Conservation (phyloP, 1,284 basidiomycete genomes). For the Boletus nobilissimus region DNA sequence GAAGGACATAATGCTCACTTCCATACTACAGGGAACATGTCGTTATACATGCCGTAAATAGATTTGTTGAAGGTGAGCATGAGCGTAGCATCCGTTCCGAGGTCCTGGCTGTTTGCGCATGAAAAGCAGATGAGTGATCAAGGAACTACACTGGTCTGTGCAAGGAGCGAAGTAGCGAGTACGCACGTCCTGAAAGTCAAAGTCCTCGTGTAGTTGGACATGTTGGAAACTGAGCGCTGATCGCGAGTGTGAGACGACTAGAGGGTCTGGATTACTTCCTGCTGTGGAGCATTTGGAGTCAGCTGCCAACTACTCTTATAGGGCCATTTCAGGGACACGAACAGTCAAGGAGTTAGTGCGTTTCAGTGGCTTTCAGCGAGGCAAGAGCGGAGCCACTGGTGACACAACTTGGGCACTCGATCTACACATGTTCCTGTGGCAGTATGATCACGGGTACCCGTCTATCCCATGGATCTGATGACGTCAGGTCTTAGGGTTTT, state of each 20-base stretch:
- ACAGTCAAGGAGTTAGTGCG: too few relatives aligned
- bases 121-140: not conserved
- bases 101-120: not conserved
- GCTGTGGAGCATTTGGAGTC: not conserved
- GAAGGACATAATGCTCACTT: not conserved
- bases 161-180: not conserved
- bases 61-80: not conserved
- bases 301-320: slow-evolving; percentile 2
- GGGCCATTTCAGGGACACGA: too few relatives aligned
- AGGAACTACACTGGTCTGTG: not conserved
- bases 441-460: too few relatives aligned
- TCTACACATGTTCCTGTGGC: too few relatives aligned
- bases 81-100: not conserved
- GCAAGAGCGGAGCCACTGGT: too few relatives aligned
- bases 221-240: not conserved
- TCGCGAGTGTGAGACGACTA: not conserved
- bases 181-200: slow-evolving; percentile 1
- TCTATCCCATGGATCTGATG: too few relatives aligned
- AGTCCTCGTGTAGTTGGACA: not conserved
- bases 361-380: too few relatives aligned
- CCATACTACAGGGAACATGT: not conserved
- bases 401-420: too few relatives aligned
- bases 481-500: too few relatives aligned
- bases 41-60: not conserved
- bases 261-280: not conserved